These are phyloP conservation scores for Neolentinus lepideus DNA, from an alignment of 1,284 basidiomycete species.

Conservation along the genomic window DNA sequence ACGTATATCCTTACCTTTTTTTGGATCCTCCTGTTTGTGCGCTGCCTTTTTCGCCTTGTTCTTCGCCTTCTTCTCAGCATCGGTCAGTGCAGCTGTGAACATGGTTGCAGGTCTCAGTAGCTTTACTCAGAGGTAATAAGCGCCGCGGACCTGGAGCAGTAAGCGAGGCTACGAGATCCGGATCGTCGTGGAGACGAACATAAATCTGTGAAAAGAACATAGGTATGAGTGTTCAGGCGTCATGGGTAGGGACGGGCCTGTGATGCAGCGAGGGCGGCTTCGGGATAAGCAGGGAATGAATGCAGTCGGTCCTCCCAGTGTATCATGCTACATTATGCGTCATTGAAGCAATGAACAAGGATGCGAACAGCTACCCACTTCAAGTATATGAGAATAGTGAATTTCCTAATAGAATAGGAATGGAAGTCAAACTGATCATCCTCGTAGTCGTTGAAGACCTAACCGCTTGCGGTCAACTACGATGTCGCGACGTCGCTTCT, in stretches of 20 bases:
- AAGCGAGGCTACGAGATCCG: slow-evolving; percentile 33
- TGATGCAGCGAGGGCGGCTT: slow-evolving; percentile 66
- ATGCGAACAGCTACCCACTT: slow-evolving; percentile 40
- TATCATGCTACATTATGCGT: slow-evolving; percentile 48
- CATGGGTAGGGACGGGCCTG: slow-evolving; percentile 29
- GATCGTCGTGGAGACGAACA: slow-evolving; percentile 69
- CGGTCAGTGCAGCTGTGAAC: slow-evolving; percentile 37
- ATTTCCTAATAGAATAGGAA: slow-evolving; percentile 88
- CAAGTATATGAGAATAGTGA: slow-evolving; percentile 81
- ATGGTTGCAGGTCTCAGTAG: not conserved
- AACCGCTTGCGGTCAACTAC: slow-evolving; percentile 1
- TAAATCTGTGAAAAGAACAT: slow-evolving; percentile 51
- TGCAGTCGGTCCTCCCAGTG: slow-evolving; percentile 80
- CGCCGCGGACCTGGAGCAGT: slow-evolving; percentile 38
- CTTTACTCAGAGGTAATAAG: no score
- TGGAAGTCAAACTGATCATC: slow-evolving; percentile 99
- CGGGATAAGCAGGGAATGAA: slow-evolving; percentile 71
- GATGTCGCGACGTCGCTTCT: not conserved
- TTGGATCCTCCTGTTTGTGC: slow-evolving; percentile 59
- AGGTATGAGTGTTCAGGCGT: not conserved
- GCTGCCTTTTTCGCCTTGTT: slow-evolving; percentile 89
- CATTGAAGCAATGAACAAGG: not conserved
- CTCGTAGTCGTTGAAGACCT: slow-evolving; percentile 85
- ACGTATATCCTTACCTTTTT: slow-evolving; percentile 37
- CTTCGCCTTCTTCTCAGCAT: slow-evolving; percentile 80